Base-by-base conservation (phyloP, 2,329 filamentous ascomycete species). In the Colletotrichum scovillei region DNA sequence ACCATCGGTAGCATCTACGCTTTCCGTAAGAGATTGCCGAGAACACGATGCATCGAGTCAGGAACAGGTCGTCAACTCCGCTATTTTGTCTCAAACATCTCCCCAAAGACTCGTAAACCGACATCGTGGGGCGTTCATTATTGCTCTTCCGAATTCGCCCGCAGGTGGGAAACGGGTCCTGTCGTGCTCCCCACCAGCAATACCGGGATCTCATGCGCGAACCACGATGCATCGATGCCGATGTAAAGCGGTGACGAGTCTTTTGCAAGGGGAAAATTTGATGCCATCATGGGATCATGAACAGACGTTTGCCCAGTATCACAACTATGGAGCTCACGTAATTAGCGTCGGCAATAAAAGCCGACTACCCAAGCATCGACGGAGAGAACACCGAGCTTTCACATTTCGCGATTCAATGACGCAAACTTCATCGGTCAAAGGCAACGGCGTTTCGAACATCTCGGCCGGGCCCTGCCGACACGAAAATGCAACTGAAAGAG, bases 381-480 rank as follows among this genome's bases (percentile, higher is more conserved):
- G 42, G 42, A 49, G 42, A 49, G 42, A n/a, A 49, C 42, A 49
- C 19, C 19, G 42, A 49, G 42, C 19, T n/a, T n/a, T 19, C 7
- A 35, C 14, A 0, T n/a, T 35, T 32, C 35, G n/a, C 7, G n/a
- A 0, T 49, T 28, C 19, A 58, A n/a, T 30, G 32, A 30, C 22
- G 11, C 38, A 11, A 14, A 30, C 14, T 4, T 22, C 24, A 30
- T 14, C 19, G 12, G 26, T 35, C 24, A 24, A n/a, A 5, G 32
- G 28, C 35, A 26, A 46, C 26, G 28, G 5, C 12, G 19, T 9
- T 9, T 53, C 9, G 58, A 67, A 16, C 14, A 9, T 19, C 8
- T 58, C 58, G 52, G 58, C 49, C 69, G 65, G 69, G 22, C n/a
- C 65, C 58, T 69, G 58, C 57, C 64, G 58, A 52, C 19, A 5